A percentile compares a stretch with the other conserved stretches of the same genome.
Conservation (phyloP, 2,329 filamentous ascomycete species). For the Fusarium proliferatum region DNA sequence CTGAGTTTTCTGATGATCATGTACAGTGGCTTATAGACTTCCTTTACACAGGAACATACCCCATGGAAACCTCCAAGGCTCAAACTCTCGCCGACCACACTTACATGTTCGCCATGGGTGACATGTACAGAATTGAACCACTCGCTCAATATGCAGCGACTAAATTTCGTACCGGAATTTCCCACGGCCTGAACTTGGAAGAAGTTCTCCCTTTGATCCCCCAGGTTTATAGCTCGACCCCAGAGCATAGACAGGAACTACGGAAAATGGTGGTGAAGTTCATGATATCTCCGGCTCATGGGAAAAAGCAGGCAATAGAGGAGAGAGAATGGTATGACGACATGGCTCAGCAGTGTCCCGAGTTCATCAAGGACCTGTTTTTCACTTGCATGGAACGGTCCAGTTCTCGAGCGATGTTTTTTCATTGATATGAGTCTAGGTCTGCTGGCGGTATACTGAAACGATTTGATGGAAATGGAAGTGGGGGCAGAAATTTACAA, state of each 20-base stretch:
- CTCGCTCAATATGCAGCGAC: background rate
- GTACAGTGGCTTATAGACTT: background rate
- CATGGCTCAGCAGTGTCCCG: background rate
- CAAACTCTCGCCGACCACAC: background rate
- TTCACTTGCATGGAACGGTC: background rate
- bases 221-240: background rate
- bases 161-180: background rate
- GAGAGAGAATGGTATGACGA: background rate
- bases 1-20: background rate
- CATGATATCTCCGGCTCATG: background rate
- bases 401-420: too few species aligned
- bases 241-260: background rate
- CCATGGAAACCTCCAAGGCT: background rate
- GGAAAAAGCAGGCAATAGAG: rapidly evolving
- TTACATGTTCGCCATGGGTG: slow-evolving; percentile 5
- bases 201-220: background rate
- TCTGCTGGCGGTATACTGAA: too few species aligned
- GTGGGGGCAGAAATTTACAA: too few species aligned
- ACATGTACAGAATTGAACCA: slow-evolving; percentile 1
- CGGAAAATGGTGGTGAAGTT: background rate
- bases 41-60: background rate
- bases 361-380: slow-evolving; percentile 5
- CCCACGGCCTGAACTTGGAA: rapidly evolving
- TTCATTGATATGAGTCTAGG: too few species aligned
- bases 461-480: background rate